Conservation (phyloP, 2,329 filamentous ascomycete species). For the Colletotrichum somersetense region DNA sequence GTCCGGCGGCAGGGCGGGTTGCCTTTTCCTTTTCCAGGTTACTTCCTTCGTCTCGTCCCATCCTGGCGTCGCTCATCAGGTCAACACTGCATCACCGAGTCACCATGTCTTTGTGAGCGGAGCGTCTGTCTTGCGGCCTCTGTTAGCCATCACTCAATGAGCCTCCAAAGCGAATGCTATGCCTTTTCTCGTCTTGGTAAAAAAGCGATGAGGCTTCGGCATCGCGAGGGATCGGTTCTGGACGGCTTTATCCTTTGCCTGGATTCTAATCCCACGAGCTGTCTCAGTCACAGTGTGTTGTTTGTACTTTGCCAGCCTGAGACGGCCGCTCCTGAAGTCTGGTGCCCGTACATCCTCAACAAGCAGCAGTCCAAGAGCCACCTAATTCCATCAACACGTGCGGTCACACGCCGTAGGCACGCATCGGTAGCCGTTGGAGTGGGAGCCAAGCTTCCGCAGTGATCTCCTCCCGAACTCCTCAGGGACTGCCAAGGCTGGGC, state of each 20-base stretch:
- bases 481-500: not conserved
- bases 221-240: not conserved
- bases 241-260: not conserved
- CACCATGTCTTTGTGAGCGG: not conserved
- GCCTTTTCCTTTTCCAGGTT: not conserved
- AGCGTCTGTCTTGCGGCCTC: not conserved
- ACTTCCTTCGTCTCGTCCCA: not conserved
- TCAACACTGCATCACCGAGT: not conserved
- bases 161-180: not conserved
- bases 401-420: not conserved
- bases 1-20: no score
- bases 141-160: not conserved
- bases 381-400: no score
- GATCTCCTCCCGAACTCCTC: not conserved
- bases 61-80: not conserved
- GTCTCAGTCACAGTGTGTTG: not conserved
- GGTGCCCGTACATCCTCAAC: not conserved
- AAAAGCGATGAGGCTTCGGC: not conserved
- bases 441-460: not conserved
- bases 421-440: not conserved
- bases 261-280: not conserved
- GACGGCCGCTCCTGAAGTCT: not conserved
- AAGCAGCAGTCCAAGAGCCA: not conserved
- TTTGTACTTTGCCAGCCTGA: not conserved
- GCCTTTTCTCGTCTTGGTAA: no score